A percentile compares a stretch with the other conserved stretches of the same genome.
These are phyloP conservation scores for Meira miltonrushii DNA, from an alignment of 1,284 basidiomycete genomes.

Conservation along the genomic window DNA sequence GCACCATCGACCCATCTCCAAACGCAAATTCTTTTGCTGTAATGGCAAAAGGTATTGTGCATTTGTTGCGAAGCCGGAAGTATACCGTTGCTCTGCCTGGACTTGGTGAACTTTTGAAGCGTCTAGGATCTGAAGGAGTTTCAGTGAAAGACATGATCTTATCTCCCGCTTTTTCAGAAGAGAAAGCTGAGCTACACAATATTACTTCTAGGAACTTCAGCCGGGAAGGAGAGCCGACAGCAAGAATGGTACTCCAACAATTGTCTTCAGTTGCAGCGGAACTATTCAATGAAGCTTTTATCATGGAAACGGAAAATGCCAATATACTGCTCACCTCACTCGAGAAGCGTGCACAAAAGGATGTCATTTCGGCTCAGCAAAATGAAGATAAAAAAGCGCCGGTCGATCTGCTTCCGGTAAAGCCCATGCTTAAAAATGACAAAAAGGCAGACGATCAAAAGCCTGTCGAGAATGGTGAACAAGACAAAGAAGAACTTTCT, in stretches of 20 bases:
- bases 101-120: background rate
- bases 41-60: slow-evolving; percentile 40
- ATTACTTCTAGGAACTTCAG: slow-evolving; percentile 12
- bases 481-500: slow-evolving; percentile 22
- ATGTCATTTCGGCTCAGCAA: background rate
- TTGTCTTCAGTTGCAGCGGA: slow-evolving; percentile 25
- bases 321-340: slow-evolving; percentile 16
- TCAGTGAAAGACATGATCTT: background rate
- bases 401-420: slow-evolving; percentile 31
- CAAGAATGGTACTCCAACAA: slow-evolving; percentile 20
- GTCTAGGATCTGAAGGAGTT: background rate
- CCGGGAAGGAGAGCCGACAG: slow-evolving; percentile 29
- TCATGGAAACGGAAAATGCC: slow-evolving; percentile 31
- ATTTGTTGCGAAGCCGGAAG: slow-evolving; percentile 21
- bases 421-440: slow-evolving; percentile 15
- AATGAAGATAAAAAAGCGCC: slow-evolving; percentile 12
- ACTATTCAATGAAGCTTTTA: slow-evolving; percentile 26
- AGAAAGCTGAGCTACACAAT: background rate
- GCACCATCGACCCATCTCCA: slow-evolving; percentile 30
- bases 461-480: background rate
- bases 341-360: slow-evolving; percentile 15
- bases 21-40: slow-evolving; percentile 34
- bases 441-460: slow-evolving; percentile 12
- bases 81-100: slow-evolving; percentile 15
- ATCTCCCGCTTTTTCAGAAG: background rate